Evolutionary conservation across 2,329 filamentous ascomycete genomes (phyloP).

Genomic region (Rasamsonia emersonii): DNA sequence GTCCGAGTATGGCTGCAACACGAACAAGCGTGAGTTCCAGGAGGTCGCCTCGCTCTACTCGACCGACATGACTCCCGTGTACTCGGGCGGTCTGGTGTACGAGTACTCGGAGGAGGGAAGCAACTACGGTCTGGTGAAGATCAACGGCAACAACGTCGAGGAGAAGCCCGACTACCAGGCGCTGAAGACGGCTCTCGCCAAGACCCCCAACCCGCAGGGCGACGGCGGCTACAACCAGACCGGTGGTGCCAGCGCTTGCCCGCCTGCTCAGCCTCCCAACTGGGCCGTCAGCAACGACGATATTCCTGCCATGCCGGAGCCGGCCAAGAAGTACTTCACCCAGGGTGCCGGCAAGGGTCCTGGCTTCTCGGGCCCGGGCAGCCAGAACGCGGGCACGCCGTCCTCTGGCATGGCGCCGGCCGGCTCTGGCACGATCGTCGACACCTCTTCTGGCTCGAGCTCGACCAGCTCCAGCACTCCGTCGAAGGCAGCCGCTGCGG

Average conservation of each 20-base stretch:
- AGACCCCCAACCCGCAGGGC: conserved; percentile 44
- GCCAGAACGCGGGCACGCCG: conserved; percentile 46
- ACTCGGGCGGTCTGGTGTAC: conserved; percentile 93
- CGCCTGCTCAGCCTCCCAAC: conserved; percentile 40
- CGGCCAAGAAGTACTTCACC: conserved; percentile 49
- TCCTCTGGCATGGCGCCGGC: conserved; percentile 42
- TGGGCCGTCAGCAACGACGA: conserved; percentile 48
- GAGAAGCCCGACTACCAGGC: conserved; percentile 56
- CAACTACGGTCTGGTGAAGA: conserved; percentile 69
- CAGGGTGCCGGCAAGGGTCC: conserved; percentile 49
- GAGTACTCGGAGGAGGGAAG: conserved; percentile 84
- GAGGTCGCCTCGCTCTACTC: conserved; percentile 76
- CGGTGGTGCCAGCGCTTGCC: conserved; percentile 47
- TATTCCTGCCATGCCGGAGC: conserved; percentile 50
- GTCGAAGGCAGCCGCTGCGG: conserved; percentile 36
- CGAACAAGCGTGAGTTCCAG: conserved; percentile 69
- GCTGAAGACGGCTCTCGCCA: conserved; percentile 43
- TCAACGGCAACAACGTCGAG: conserved; percentile 48
- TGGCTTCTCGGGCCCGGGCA: conserved; percentile 49
- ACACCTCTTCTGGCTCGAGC: conserved; percentile 16
- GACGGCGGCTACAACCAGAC: conserved; percentile 52
- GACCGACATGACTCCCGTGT: conserved; percentile 74
- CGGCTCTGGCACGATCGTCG: conserved; percentile 37
- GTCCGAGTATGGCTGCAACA: conserved; percentile 88
- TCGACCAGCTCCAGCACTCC: conserved; percentile 20